Conservation (phyloP, 495 filamentous ascomycete genomes). For the Daldinia bambusicola region DNA sequence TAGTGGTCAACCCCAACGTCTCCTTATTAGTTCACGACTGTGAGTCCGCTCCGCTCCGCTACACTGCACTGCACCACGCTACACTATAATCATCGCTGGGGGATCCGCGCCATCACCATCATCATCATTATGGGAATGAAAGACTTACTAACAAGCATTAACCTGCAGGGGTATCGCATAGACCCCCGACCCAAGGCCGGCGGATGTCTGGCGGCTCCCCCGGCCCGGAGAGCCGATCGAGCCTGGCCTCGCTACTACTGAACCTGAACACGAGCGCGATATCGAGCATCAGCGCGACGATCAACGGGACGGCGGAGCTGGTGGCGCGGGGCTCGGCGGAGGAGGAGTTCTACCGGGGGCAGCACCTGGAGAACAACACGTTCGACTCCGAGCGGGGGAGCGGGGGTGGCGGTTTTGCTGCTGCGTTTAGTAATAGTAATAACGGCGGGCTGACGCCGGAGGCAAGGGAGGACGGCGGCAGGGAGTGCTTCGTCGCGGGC, state of each 20-base stretch:
- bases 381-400: conserved; percentile 67
- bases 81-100: no score
- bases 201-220: conserved; percentile 68
- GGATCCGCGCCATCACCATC: no score
- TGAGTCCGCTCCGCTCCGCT: conserved; percentile 25
- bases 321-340: conserved; percentile 77
- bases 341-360: conserved; percentile 80
- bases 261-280: conserved; percentile 90
- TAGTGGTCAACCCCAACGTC: conserved; percentile 87
- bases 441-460: conserved; percentile 41
- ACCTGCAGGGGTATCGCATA: conserved; percentile 78
- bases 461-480: conserved; percentile 63
- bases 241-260: conserved; percentile 81
- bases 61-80: no score
- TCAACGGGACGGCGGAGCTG: conserved; percentile 83
- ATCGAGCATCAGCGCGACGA: conserved; percentile 90
- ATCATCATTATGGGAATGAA: no score
- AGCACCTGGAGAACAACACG: conserved; percentile 91
- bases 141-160: no score
- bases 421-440: no score
- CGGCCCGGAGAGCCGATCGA: conserved; percentile 69
- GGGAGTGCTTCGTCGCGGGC: conserved; percentile 72
- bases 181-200: conserved; percentile 79
- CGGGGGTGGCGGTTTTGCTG: not conserved
- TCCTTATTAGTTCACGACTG: conserved; percentile 97